A percentile compares a stretch with the other conserved stretches of the same genome.
Evolutionary conservation across 257 asterid genomes (phyloP).

Genomic region (Marsdenia floribunda): DNA sequence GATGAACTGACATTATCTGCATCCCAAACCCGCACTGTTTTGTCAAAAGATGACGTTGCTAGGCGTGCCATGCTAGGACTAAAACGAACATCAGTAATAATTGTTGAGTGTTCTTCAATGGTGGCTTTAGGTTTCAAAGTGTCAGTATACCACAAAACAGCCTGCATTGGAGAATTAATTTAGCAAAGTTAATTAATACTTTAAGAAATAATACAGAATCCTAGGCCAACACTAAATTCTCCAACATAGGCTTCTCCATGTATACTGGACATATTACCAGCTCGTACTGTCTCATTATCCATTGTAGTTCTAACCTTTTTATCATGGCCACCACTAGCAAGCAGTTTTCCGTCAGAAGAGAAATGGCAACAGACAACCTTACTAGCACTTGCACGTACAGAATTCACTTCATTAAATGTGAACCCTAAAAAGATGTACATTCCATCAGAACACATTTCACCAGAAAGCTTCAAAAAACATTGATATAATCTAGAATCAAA

Average conservation of each 20-base stretch:
- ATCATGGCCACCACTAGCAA: conserved; percentile 97
- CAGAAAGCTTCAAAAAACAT: neutral
- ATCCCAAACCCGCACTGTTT: conserved; percentile 96
- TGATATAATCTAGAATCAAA: neutral
- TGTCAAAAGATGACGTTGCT: conserved; percentile 94
- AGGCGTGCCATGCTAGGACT: conserved; percentile 98
- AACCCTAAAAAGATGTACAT: conserved; percentile 46
- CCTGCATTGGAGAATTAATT: conserved; percentile 44
- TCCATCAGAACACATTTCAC: conserved; percentile 18
- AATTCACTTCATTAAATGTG: conserved; percentile 64
- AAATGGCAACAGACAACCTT: conserved; percentile 94
- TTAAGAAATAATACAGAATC: conserved; percentile 9
- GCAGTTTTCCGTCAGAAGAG: conserved; percentile 94
- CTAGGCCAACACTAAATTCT: neutral
- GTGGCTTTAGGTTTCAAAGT: conserved; percentile 68
- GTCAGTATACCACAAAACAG: conserved; percentile 79
- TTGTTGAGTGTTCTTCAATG: conserved; percentile 82
- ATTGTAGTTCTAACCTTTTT: conserved; percentile 49
- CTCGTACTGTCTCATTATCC: too few species aligned
- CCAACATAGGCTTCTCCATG: neutral
- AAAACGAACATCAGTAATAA: conserved; percentile 89
- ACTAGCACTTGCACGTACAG: conserved; percentile 67
- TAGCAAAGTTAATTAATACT: conserved; percentile 2
- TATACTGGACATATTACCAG: neutral
- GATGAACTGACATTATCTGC: conserved; percentile 70